Conservation (phyloP, 345 rosid genomes). For the Aquilaria malaccensis region DNA sequence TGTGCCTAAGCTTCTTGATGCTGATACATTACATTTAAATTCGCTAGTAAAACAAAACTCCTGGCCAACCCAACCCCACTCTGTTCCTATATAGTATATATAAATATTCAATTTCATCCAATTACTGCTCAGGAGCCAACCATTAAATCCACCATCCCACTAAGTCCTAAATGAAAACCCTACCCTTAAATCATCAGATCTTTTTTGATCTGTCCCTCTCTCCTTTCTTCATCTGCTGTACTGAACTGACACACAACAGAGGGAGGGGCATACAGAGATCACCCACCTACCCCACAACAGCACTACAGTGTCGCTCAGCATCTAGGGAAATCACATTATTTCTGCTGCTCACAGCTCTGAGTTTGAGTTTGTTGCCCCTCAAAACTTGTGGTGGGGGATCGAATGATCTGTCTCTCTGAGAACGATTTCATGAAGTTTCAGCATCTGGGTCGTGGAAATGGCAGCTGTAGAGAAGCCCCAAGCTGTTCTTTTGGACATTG, state of each 20-base stretch:
- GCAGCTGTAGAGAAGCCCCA: conserved; percentile 26
- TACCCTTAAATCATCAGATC: neutral
- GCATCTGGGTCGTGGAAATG: conserved; percentile 32
- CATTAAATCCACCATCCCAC: too few species aligned
- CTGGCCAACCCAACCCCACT: too few species aligned
- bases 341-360: neutral
- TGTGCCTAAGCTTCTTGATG: too few species aligned
- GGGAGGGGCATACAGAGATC: conserved; percentile 4
- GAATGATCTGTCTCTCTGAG: conserved; percentile 20
- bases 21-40: too few species aligned
- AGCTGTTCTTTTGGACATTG: conserved; percentile 13
- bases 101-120: too few species aligned
- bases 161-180: too few species aligned
- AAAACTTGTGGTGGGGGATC: conserved; percentile 20
- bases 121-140: too few species aligned
- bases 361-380: neutral
- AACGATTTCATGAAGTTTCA: conserved; percentile 42
- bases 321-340: neutral
- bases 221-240: neutral
- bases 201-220: conserved; percentile 9
- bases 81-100: too few species aligned
- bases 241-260: conserved; percentile 13
- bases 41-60: too few species aligned
- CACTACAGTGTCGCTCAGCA: neutral
- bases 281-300: neutral